phyloP scores from a whole-genome alignment of 345 rosid species.

The Eucalyptus cloeziana region DNA sequence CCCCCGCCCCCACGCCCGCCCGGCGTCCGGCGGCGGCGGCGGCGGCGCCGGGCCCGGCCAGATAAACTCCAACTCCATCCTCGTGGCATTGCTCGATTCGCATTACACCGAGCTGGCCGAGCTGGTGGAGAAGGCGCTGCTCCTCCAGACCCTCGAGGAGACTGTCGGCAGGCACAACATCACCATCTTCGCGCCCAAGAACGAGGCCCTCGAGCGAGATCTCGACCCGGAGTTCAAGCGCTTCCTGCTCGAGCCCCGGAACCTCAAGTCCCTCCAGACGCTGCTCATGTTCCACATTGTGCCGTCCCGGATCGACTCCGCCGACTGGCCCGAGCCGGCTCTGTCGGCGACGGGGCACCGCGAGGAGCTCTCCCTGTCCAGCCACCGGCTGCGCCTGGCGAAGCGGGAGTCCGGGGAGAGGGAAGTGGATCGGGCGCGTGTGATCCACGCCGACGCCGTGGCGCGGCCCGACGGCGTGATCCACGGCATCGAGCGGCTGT shows the following conservation, averaged over 20 bases:
- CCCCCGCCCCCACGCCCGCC: background rate
- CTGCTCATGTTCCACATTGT: constrained; percentile 28
- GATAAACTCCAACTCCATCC: constrained; percentile 44
- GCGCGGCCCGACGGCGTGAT: constrained; percentile 43
- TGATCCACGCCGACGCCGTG: constrained; percentile 21
- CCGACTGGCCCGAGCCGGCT: background rate
- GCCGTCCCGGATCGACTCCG: constrained; percentile 15
- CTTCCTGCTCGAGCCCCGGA: constrained; percentile 44
- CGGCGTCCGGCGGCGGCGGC: background rate
- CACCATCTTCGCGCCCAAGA: constrained; percentile 45
- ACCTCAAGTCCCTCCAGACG: constrained; percentile 30
- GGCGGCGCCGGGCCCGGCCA: background rate
- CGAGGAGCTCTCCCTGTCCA: constrained; percentile 7
- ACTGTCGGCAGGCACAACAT: constrained; percentile 30
- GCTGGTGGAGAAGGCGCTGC: constrained; percentile 41
- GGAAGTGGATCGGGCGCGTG: constrained; percentile 10
- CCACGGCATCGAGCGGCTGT: constrained; percentile 33
- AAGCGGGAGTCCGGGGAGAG: background rate
- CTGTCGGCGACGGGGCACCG: background rate
- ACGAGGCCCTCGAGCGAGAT: constrained; percentile 35
- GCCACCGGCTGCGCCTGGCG: background rate
- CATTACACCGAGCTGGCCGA: constrained; percentile 48
- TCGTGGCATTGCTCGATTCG: constrained; percentile 52
- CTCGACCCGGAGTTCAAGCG: constrained; percentile 46
- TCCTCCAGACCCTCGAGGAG: constrained; percentile 33